These are phyloP conservation scores for Lichenothelia convexa DNA, from an alignment of 495 filamentous ascomycete genomes.

Conservation along the genomic window DNA sequence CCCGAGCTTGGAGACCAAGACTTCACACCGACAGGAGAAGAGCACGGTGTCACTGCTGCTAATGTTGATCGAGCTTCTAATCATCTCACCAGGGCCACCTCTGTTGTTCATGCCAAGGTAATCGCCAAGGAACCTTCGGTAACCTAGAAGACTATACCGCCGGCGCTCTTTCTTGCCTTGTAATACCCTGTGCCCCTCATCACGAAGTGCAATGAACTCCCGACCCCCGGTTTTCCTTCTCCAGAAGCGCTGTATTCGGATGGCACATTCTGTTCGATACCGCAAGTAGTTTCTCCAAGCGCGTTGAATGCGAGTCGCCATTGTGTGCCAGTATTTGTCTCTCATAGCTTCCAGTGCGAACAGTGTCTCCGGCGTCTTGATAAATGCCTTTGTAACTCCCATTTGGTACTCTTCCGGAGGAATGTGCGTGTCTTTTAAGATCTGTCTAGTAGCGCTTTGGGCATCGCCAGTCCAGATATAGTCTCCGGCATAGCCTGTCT, in stretches of 20 bases:
- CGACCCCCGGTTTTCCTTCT: constrained; percentile 72
- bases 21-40: constrained; percentile 80
- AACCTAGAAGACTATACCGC: constrained; percentile 77
- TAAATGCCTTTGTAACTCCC: constrained; percentile 92
- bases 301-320: constrained; percentile 93
- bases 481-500: constrained; percentile 88
- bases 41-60: constrained; percentile 48
- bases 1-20: constrained; percentile 84
- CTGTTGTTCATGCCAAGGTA: constrained; percentile 75
- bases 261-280: constrained; percentile 82
- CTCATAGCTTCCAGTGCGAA: constrained; percentile 97
- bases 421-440: constrained; percentile 89
- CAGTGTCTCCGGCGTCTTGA: constrained; percentile 94
- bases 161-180: constrained; percentile 76
- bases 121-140: constrained; percentile 82
- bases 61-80: constrained; percentile 52
- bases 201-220: constrained; percentile 71
- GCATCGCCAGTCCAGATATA: constrained; percentile 88
- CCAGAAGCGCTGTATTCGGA: constrained; percentile 89
- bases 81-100: constrained; percentile 63
- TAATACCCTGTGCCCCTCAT: constrained; percentile 74
- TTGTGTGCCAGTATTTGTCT: constrained; percentile 96
- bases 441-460: constrained; percentile 75
- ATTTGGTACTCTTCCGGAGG: constrained; percentile 92
- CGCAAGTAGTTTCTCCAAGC: constrained; percentile 93